Evolutionary conservation across 805 yeast genomes (phyloP), one percentile per base, ranked within the genome.

Genomic region (Lipomyces oligophaga): DNA sequence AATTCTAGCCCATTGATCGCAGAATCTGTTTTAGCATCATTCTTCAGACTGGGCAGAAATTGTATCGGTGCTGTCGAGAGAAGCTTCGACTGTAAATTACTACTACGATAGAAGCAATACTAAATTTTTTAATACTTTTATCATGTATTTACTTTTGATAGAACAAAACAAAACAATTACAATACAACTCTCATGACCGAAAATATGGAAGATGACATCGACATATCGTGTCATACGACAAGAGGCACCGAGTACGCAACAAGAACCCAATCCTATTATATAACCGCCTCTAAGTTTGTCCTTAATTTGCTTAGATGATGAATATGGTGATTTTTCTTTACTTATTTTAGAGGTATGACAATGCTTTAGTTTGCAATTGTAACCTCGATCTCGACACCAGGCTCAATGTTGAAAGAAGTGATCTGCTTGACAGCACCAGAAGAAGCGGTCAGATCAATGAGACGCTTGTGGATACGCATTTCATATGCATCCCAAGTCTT

Each of bases 401-500:
- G 96, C 80, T 88, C 96, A 72, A 90, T 83, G 78, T 95, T 86
- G 83, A 88, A 84, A 73, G 89, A 89, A 67, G 97, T 89, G 78
- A 90, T 87, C 77, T 83, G 85, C 85, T 85, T 88, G 75, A 90
- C 95, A 63, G 81, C 74, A 60, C 79, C 76, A 69, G 95, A 86
- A 75, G 97, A 96, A 62, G 97, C 96, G 77, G 85, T 90, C 74
- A 93, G 81, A 57, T 89, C 96, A 70, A 93, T 87, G 75, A 87
- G 84, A 79, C 99, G 89, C 94, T 93, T 93, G 96, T 93, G 98
- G 81, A 93, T 88, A 85, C 97, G 90, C 95, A 93, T 85, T 81
- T 93, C 98, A 76, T 82, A 93, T 67, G 94, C 79, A 74, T 93
- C 99, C 97, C 97, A 93, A 68, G 99, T 93, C 90, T 93, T 93